These are phyloP conservation scores for Schizophyllum amplum DNA, from an alignment of 1,284 basidiomycete genomes.

Conservation along the genomic window DNA sequence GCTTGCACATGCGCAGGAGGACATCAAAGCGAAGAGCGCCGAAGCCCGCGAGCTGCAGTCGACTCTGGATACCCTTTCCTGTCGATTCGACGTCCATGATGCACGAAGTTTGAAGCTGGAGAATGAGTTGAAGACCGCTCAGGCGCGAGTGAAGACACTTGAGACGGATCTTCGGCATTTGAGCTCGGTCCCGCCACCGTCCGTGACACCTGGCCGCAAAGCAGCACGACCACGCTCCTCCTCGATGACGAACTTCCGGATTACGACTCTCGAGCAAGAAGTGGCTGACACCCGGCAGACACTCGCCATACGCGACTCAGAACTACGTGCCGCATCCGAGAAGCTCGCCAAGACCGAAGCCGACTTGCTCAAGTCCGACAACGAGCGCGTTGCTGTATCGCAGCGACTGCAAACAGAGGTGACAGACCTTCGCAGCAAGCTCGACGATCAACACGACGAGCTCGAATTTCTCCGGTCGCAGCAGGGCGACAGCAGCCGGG, in stretches of 20 bases:
- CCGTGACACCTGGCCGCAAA: constrained; percentile 26
- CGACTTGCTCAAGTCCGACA: constrained; percentile 44
- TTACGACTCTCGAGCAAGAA: constrained; percentile 47
- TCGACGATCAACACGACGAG: constrained; percentile 52
- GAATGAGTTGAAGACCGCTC: constrained; percentile 46
- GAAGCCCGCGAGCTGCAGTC: constrained; percentile 47
- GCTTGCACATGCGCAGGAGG: constrained; percentile 38
- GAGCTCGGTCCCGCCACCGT: constrained; percentile 22
- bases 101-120: constrained; percentile 37
- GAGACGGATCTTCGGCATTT: constrained; percentile 35
- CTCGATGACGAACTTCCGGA: constrained; percentile 39
- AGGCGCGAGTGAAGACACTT: constrained; percentile 47
- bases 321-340: constrained; percentile 31
- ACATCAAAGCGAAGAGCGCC: constrained; percentile 40
- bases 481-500: constrained; percentile 30
- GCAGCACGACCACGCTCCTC: constrained; percentile 28
- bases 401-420: constrained; percentile 34
- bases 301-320: constrained; percentile 34
- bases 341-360: constrained; percentile 41
- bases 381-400: constrained; percentile 51
- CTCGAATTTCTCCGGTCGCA: constrained; percentile 34
- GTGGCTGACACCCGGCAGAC: constrained; percentile 35
- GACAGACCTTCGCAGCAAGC: constrained; percentile 29
- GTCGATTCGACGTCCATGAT: constrained; percentile 40
- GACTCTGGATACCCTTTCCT: constrained; percentile 48